A percentile compares a stretch with the other conserved stretches of the same genome.
phyloP scores from a whole-genome alignment of 768 basidiomycete species.

The Lepiota subincarnata region DNA sequence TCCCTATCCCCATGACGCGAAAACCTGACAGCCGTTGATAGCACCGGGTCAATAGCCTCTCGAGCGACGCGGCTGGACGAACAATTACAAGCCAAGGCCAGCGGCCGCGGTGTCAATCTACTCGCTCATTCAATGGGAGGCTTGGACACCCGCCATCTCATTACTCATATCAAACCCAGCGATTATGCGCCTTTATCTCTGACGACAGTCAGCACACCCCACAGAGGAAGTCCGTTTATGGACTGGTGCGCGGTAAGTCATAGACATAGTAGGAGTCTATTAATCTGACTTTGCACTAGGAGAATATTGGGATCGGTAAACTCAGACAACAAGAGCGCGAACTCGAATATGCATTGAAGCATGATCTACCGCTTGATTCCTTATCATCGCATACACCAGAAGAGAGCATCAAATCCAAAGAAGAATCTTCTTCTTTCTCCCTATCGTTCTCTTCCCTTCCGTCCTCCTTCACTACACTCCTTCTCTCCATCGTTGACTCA shows the following conservation, averaged over 20 bases:
- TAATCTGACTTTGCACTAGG: constrained; percentile 37
- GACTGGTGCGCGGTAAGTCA: constrained; percentile 89
- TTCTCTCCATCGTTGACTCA: constrained; percentile 88
- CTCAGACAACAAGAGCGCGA: constrained; percentile 37
- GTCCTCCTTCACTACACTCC: constrained; percentile 79
- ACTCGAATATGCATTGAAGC: constrained; percentile 14
- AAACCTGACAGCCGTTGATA: constrained; percentile 25
- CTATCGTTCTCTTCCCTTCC: constrained; percentile 64
- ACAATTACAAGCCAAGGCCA: constrained; percentile 60
- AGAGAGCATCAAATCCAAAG: constrained; percentile 17
- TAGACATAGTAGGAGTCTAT: not conserved
- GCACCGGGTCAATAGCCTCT: constrained; percentile 85
- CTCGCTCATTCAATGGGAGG: constrained; percentile 99
- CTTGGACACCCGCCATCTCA: constrained; percentile 89
- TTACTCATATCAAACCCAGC: constrained; percentile 76
- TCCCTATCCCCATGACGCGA: not conserved
- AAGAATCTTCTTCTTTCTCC: constrained; percentile 31
- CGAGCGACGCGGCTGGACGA: constrained; percentile 74
- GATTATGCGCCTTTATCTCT: constrained; percentile 85
- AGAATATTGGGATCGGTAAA: constrained; percentile 89
- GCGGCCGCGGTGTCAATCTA: constrained; percentile 83
- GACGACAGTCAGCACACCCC: constrained; percentile 89
- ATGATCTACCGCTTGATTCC: constrained; percentile 1
- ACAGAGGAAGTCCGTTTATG: constrained; percentile 98
- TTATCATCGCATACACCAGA: not conserved